Base-by-base conservation (phyloP, 371 early-diverging fungal genomes). In the Mortierella sp. region DNA sequence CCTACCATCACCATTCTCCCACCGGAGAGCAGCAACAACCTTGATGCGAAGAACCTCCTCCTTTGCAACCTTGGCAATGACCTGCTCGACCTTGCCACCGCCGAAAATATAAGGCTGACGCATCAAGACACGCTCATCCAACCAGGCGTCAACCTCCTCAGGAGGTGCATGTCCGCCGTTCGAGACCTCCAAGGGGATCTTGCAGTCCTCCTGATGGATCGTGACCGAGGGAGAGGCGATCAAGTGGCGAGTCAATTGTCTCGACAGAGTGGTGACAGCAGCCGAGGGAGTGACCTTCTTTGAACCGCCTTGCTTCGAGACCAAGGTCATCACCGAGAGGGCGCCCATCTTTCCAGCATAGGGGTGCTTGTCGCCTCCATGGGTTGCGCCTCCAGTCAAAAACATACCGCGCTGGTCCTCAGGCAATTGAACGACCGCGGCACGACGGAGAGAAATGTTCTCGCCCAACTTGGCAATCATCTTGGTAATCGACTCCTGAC, bases 381-480 rank as follows among this genome's bases (percentile, higher is more conserved):
- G 97, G n/a, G 91, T 91, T 74, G 94, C 95, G 1, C 88, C 91
- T 64, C 94, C 94, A 53, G 90, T 87, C 55, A 89, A 74, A 10
- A 88, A 69, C 67, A 85, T 40, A 1, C 82, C 84, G n/a, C 81
- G 81, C 48, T 82, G 78, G 43, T 77, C 74, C 79, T 79, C 88
- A 0, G 81, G 81, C 44, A 84, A 67, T 55, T 76, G 69, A 21
- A 93, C 90, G 8, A 91, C 81, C 5, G 92, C 90, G 13, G 93
- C 95, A 28, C 96, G 92, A 50, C 97, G 95, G 72, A 97, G 82
- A 24, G 90, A 89, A 64, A 97, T 95, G 74, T 97, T 97, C 78
- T 98, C 98, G 31, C 97, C 96, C 51, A 97, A 87, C 82, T 96
- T 96, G 51, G 95, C 96, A 77, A 98, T 94, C 10, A 91, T 88